A percentile compares a stretch with the other conserved stretches of the same genome.
phyloP scores from a whole-genome alignment of 768 basidiomycete genomes.

The Lactifluus volemus region DNA sequence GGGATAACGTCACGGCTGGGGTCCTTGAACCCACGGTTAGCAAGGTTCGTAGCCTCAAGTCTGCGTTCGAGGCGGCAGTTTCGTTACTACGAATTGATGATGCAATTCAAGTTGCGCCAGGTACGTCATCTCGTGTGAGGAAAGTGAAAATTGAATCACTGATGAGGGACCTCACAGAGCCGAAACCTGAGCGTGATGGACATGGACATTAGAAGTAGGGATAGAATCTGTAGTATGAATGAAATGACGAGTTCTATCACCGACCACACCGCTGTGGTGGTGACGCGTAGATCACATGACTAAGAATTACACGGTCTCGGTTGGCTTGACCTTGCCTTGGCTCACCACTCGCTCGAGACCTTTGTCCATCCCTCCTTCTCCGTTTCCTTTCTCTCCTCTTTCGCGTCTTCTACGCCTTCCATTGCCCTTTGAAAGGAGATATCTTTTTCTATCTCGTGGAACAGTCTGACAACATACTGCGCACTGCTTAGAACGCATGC shows the following conservation, averaged over 20 bases:
- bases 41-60: slow-evolving; percentile 96
- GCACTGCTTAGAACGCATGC: slow-evolving; percentile 13
- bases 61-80: slow-evolving; percentile 93
- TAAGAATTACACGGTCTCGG: neutral
- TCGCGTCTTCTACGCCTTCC: neutral
- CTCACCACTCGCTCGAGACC: neutral
- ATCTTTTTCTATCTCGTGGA: slow-evolving; percentile 28
- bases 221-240: neutral
- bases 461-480: slow-evolving; percentile 1
- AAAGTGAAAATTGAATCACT: neutral
- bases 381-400: neutral
- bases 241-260: too few relatives aligned
- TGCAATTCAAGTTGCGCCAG: slow-evolving; percentile 85
- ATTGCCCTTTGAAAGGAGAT: neutral
- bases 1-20: slow-evolving; percentile 91
- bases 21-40: slow-evolving; percentile 94
- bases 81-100: slow-evolving; percentile 93
- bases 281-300: slow-evolving; percentile 16
- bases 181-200: slow-evolving; percentile 59
- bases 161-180: slow-evolving; percentile 38
- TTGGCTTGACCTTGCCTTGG: too few relatives aligned
- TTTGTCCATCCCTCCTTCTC: neutral
- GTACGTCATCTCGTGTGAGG: slow-evolving; percentile 29
- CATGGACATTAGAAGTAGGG: slow-evolving; percentile 53
- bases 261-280: neutral